Base-by-base conservation (phyloP, 441 rosid genomes). In the Daphne laureola region DNA sequence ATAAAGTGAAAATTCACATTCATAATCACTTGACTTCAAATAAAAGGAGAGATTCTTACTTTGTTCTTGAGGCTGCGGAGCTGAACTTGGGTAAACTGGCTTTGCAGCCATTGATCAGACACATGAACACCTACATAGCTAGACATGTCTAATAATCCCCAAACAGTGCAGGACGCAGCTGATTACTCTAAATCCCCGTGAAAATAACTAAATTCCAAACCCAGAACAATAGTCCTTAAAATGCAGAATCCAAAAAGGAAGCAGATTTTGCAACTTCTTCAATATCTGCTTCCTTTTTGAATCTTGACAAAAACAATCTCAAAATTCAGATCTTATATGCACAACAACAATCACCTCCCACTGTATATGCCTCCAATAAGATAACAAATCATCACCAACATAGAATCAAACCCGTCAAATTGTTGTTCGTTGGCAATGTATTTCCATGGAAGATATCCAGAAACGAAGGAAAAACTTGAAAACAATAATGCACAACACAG, bases 11-110 rank as follows among this genome's bases (percentile, higher is more conserved):
- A 3, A 46, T 25, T 16, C 26, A 27, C 9, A 46, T 49, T 53
- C 21, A 27, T 18, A 41, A 27, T 8, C 21, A 16, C 23, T 12
- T 31, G 38, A 31, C 38, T 31, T 31, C 11, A 0, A 51, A 49
- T 12, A 31, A 31, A 27, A 31, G 14, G 17, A 43, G 17, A 38
- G 18, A 14, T 43, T 48, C 62, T 63, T 51, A 78, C 90, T 65
- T 77, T 81, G 11, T 83, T 52, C 43, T 77, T 69, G 46, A 84
- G 92, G 70, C 82, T 69, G 12, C 83, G 78, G 57, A 81, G 86
- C 59, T 84, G 87, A 15, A 81, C 82, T 67, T 81, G 92, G 17
- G 83, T 81, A 36, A 81, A 83, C 68, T 81, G 87, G 59, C 86
- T 75, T 64, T 79, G 88, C 41, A 81, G 76, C 84, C 69, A 78